These are phyloP conservation scores for Tulasnella sp. DNA, from an alignment of 768 basidiomycete genomes.

Conservation along the genomic window DNA sequence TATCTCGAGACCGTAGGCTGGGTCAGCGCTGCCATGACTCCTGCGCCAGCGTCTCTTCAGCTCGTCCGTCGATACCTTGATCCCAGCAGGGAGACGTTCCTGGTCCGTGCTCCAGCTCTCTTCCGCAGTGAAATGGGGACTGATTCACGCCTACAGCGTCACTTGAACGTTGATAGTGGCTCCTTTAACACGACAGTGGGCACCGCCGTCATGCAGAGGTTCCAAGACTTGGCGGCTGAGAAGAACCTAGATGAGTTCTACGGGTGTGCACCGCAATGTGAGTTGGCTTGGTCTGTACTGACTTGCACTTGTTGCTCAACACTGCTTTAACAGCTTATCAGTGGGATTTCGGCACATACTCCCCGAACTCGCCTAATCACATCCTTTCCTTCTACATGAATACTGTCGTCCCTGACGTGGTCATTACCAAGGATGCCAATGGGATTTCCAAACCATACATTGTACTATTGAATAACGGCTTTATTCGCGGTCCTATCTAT, in stretches of 20 bases:
- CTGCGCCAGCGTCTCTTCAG: neutral
- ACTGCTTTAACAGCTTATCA: neutral
- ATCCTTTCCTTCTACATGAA: neutral
- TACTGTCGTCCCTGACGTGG: neutral
- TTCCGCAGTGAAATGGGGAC: neutral
- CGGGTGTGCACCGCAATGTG: neutral
- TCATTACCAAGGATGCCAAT: neutral
- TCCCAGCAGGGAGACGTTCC: neutral
- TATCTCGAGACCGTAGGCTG: slow-evolving; percentile 8
- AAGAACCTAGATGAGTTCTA: neutral
- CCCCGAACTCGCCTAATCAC: neutral
- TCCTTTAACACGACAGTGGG: neutral
- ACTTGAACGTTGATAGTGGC: neutral
- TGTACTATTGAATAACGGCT: neutral
- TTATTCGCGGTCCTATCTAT: slow-evolving; percentile 6
- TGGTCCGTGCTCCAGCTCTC: neutral
- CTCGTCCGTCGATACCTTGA: neutral
- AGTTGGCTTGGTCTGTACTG: neutral
- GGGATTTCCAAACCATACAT: neutral
- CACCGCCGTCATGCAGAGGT: neutral
- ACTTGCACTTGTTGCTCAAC: neutral
- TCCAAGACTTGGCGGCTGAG: neutral
- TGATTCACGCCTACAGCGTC: neutral
- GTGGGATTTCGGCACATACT: neutral
- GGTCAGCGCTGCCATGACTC: neutral